Percentiles rank a stretch among this genome's conserved stretches.
phyloP scores from a whole-genome alignment of 2,329 filamentous ascomycete species.

The Fusarium nurragi region DNA sequence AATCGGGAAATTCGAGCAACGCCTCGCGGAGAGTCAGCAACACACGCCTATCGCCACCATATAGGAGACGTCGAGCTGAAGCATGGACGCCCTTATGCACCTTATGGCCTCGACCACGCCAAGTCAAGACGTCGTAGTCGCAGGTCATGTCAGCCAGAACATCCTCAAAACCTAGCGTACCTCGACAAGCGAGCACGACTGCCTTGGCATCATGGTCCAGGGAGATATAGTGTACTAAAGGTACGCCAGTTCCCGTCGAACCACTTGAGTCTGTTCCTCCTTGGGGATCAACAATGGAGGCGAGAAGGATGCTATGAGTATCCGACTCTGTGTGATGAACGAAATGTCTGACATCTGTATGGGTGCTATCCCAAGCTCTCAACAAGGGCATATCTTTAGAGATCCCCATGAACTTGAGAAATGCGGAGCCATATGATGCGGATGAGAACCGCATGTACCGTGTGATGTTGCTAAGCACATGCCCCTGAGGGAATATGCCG shows the following conservation, averaged over 20 bases:
- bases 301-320: conserved; percentile 68
- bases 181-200: conserved; percentile 76
- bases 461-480: conserved; percentile 69
- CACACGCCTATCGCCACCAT: conserved; percentile 73
- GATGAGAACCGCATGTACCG: conserved; percentile 74
- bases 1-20: conserved; percentile 72
- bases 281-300: conserved; percentile 75
- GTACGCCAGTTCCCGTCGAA: conserved; percentile 71
- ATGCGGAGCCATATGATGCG: conserved; percentile 71
- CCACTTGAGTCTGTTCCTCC: conserved; percentile 73
- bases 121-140: conserved; percentile 72
- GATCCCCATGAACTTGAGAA: conserved; percentile 71
- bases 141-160: conserved; percentile 78
- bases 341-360: conserved; percentile 71
- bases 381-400: conserved; percentile 59
- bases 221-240: conserved; percentile 77
- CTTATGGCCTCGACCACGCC: conserved; percentile 72
- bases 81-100: conserved; percentile 81
- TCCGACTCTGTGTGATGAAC: conserved; percentile 69
- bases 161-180: conserved; percentile 78
- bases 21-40: conserved; percentile 72
- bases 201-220: conserved; percentile 77
- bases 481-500: conserved; percentile 67
- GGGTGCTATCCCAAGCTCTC: conserved; percentile 58
- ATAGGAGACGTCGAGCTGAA: conserved; percentile 73